Base-by-base conservation (phyloP, 208 protist genomes). In the Borovskyia barvae region DNA sequence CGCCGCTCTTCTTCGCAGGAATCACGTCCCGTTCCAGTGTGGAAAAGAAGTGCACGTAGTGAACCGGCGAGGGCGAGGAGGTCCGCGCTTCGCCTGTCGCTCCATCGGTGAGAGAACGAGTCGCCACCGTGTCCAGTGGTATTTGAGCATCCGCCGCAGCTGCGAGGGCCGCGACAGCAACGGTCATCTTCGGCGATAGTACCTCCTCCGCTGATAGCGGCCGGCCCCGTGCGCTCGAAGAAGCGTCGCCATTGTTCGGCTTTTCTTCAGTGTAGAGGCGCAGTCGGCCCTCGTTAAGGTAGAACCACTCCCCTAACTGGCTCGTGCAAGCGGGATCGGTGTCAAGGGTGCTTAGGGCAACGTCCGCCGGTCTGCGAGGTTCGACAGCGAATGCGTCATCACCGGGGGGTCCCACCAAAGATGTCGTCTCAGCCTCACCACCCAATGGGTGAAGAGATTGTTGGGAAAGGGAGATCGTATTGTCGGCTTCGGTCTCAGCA, bases 41-140 rank as follows among this genome's bases (percentile, higher is more conserved):
- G 35, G 89, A 84, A 59, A 92, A 91, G 59, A 92, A 88, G 24
- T 81, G 78, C n/a, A 95, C 80, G 41, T 71, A 74, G 33, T 68
- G 58, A n/a, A n/a, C n/a, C 14, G 54, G 41, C 17, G 35, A 22
- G n/a, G 29, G 30, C 14, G 46, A 11, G 8, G n/a, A 17, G 1
- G 40, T 25, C 2, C 17, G 19, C 15, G 26, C 35, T 12, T n/a
- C 47, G 17, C 5, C 25, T 5, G 19, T 41, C 22, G 29, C 11
- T 15, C 33, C 24, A n/a, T 46, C 42, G 9, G 47, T 12, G 25
- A 29, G 22, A 5, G 17, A 15, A 14, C 36, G 24, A 2, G 29
- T 1, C 33, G 6, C 30, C 5, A 40, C 43, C 17, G 11, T 37
- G 0, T 43, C 50, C 17, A 35, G 19, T 1, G 30, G 9, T 5